A percentile compares a stretch with the other conserved stretches of the same genome.
Evolutionary conservation across 345 rosid species (phyloP).

Genomic region (Eucalyptus decipiens): DNA sequence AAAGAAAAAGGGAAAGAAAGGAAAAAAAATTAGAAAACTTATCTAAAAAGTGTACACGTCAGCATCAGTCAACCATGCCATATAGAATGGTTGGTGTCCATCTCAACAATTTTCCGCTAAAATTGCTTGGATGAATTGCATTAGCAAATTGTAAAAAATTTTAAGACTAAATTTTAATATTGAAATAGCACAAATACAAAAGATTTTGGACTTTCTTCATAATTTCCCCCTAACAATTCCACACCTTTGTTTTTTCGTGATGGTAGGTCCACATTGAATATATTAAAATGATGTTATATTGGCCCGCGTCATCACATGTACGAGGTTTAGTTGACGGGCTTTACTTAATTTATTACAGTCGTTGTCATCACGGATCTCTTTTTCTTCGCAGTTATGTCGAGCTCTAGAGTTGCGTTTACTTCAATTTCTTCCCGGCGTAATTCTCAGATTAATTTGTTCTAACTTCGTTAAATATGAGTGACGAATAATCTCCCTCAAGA

Average conservation of each 20-base stretch:
- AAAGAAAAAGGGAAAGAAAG: not conserved
- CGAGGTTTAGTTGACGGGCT: not conserved
- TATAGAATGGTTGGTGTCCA: rapidly evolving
- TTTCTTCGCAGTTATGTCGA: not conserved
- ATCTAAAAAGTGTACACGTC: not conserved
- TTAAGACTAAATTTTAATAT: not conserved
- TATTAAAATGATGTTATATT: not conserved
- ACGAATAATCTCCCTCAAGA: not conserved
- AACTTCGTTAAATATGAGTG: not conserved
- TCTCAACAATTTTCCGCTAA: rapidly evolving
- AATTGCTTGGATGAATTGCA: no score
- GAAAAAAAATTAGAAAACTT: no score
- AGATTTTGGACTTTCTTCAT: not conserved
- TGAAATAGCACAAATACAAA: no score
- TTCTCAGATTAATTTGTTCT: not conserved
- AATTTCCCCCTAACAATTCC: not conserved
- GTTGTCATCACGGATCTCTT: not conserved
- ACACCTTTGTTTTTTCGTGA: not conserved
- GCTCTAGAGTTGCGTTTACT: not conserved
- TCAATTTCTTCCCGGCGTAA: not conserved
- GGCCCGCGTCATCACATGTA: not conserved
- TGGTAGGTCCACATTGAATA: not conserved
- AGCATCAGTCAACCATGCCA: rapidly evolving
- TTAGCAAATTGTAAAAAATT: rapidly evolving
- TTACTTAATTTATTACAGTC: not conserved